These are phyloP conservation scores for Aschersonia sp. DNA, from an alignment of 2,329 filamentous ascomycete species.

Conservation along the genomic window DNA sequence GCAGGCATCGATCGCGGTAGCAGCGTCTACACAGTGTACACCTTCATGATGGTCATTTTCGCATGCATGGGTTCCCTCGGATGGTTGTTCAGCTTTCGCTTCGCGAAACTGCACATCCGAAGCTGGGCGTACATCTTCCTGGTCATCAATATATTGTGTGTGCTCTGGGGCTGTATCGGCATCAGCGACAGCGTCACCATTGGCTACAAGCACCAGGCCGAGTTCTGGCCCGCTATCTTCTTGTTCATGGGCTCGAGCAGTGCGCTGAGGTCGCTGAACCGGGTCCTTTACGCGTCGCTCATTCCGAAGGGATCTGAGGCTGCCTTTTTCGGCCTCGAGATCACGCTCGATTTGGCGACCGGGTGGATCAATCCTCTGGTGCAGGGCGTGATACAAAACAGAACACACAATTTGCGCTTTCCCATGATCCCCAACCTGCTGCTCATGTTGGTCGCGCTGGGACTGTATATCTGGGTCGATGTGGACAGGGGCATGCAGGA, in stretches of 20 bases:
- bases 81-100: constrained; percentile 6
- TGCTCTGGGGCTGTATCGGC: constrained; percentile 9
- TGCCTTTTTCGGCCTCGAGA: constrained; percentile 7
- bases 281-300: constrained; percentile 7
- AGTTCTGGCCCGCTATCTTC: constrained; percentile 7
- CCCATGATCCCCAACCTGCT: constrained; percentile 9
- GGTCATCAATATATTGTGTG: constrained; percentile 6
- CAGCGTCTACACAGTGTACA: constrained; percentile 7
- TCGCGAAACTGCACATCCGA: constrained; percentile 5
- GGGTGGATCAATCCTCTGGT: constrained; percentile 9
- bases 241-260: constrained; percentile 9
- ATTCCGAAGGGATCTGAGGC: constrained; percentile 9
- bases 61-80: constrained; percentile 7
- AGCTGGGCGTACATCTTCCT: constrained; percentile 8
- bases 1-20: constrained; percentile 7
- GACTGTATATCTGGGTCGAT: constrained; percentile 7
- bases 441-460: constrained; percentile 6
- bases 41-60: constrained; percentile 7
- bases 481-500: constrained; percentile 7
- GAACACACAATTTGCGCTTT: constrained; percentile 8
- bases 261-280: constrained; percentile 8
- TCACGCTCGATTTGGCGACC: constrained; percentile 8
- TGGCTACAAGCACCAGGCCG: constrained; percentile 8
- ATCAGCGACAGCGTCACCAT: constrained; percentile 5
- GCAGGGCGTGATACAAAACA: constrained; percentile 7